A percentile compares a stretch with the other conserved stretches of the same genome.
These are phyloP conservation scores for Colletotrichum chrysophilum DNA, from an alignment of 2,329 filamentous ascomycete genomes.

Conservation along the genomic window DNA sequence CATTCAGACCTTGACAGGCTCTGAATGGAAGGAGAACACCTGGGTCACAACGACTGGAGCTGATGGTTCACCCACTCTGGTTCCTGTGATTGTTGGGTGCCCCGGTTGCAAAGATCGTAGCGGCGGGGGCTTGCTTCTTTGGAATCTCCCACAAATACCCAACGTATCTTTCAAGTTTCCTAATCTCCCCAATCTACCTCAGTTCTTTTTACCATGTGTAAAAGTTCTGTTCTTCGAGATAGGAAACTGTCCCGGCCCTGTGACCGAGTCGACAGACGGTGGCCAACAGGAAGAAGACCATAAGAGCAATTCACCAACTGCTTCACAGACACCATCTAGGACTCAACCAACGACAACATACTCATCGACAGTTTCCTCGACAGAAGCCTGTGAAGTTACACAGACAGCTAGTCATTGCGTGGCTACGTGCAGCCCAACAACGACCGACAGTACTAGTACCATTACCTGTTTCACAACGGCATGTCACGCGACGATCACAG, in stretches of 20 bases:
- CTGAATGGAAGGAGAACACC: background rate
- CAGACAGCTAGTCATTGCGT: background rate
- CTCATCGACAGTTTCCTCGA: background rate
- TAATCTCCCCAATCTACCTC: background rate
- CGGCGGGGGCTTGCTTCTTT: background rate
- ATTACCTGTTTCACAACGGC: background rate
- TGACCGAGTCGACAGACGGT: background rate
- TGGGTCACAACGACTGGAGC: background rate
- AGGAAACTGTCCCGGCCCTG: background rate
- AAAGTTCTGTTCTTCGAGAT: accelerated
- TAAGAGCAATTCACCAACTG: background rate
- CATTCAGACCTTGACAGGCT: background rate
- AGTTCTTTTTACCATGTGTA: background rate
- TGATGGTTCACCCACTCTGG: accelerated
- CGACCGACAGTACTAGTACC: background rate
- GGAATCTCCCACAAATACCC: background rate
- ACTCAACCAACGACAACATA: accelerated
- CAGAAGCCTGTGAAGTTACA: background rate
- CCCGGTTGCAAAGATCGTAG: background rate
- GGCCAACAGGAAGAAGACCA: accelerated
- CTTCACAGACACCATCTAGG: accelerated
- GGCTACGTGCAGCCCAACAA: background rate
- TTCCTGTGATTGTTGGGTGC: background rate
- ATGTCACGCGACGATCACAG: background rate
- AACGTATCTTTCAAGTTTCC: background rate